Evolutionary conservation across 176 grass and related monocot species (phyloP), one percentile per base, ranked within the genome.

Genomic region (Lolium multiflorum): DNA sequence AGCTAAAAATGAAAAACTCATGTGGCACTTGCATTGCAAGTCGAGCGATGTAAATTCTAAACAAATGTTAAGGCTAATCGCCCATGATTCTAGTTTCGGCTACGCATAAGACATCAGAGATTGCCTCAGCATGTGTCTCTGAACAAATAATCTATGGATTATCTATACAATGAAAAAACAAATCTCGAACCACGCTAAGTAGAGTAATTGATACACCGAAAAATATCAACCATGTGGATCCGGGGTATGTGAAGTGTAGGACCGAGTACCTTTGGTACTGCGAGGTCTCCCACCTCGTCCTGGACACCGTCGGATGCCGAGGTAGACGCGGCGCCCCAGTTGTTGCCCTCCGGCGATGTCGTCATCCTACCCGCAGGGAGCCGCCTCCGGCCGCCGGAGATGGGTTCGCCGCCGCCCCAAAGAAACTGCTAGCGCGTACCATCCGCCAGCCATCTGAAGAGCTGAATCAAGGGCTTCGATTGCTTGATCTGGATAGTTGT

Each of bases 401-500:
- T 3, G 20, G 43, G 8, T 38, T 14, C 14, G 11, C 17, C 10
- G 22, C 79, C 78, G 48, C 51, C 48, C 71, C 48, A 44, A 11
- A 31, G 63, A 61, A n/a, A 78, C 83, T 14, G 18, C 71, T 3
- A 43, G 66, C 41, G 41, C 69, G 56, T 83, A 13, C 58, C 83
- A 2, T 48, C 26, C 31, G n/a, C 14, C 31, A 26, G 66, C 31
- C 28, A 47, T 67, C 59, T 51, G 17, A 63, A 16, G 35, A 63
- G 35, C 3, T 22, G 1, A 70, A 46, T 28, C 48, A 68, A 77
- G 6, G 35, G 37, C 75, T 59, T 4, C 6, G 24, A 56, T 18
- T 18, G 52, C 52, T 56, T 18, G 15, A 18, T 56, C 16, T 56
- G 16, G 5, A 17, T 18, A 17, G 31, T 35, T 35, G 15, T 6